Percentiles rank a stretch among this genome's conserved stretches.
phyloP scores from a whole-genome alignment of 2,329 filamentous ascomycete genomes.

The Colletotrichum salicis region DNA sequence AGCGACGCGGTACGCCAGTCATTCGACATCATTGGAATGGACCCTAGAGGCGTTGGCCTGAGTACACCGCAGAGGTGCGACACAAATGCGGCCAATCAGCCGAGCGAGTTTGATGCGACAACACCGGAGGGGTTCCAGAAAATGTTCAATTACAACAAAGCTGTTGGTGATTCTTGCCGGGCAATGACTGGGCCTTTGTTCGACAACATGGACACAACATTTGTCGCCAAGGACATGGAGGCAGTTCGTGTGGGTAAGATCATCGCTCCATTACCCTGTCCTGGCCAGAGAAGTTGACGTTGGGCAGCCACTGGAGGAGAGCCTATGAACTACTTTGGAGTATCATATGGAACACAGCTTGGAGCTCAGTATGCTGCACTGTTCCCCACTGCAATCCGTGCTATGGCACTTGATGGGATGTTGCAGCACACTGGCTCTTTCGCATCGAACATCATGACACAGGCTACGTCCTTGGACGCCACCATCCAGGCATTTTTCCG shows the following conservation, averaged over 20 bases:
- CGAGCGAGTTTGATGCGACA: slow-evolving; percentile 26
- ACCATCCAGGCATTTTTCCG: slow-evolving; percentile 30
- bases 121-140: slow-evolving; percentile 25
- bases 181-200: slow-evolving; percentile 15
- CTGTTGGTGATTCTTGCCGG: slow-evolving; percentile 25
- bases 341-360: slow-evolving; percentile 28
- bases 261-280: fast-evolving
- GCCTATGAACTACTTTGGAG: slow-evolving; percentile 25
- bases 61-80: slow-evolving; percentile 24
- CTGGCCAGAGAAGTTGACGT: not conserved
- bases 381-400: slow-evolving; percentile 6
- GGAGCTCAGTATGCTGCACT: slow-evolving; percentile 25
- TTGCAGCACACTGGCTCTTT: slow-evolving; percentile 26
- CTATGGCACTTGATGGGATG: slow-evolving; percentile 31
- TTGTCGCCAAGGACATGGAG: slow-evolving; percentile 30
- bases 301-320: slow-evolving; percentile 2
- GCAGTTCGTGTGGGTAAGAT: slow-evolving; percentile 14
- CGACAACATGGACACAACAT: slow-evolving; percentile 23
- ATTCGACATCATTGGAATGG: slow-evolving; percentile 29
- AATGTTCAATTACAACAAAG: slow-evolving; percentile 23
- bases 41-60: slow-evolving; percentile 15
- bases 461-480: slow-evolving; percentile 28
- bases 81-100: slow-evolving; percentile 12
- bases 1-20: slow-evolving; percentile 14
- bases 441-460: slow-evolving; percentile 28